Evolutionary conservation across 441 rosid species (phyloP).

Genomic region (Pelargonium fulgidum): DNA sequence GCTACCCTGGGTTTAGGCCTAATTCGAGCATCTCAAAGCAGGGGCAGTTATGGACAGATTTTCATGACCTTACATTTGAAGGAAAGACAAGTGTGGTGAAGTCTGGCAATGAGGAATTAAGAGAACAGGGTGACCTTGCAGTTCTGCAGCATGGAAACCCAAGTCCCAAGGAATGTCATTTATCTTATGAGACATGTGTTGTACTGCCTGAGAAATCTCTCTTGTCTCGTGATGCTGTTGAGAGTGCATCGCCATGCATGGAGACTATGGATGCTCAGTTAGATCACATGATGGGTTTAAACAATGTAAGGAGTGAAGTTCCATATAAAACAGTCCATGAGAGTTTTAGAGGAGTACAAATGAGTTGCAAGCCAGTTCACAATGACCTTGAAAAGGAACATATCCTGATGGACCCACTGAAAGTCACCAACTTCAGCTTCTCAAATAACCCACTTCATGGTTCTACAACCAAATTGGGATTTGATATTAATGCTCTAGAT

Average conservation of each 20-base stretch:
- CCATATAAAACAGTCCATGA: conserved; percentile 12
- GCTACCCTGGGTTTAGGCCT: conserved; percentile 13
- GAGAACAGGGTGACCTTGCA: conserved; percentile 11
- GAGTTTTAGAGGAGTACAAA: conserved; percentile 11
- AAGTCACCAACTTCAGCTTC: conserved; percentile 14
- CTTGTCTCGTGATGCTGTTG: neutral
- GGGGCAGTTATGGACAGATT: conserved; percentile 16
- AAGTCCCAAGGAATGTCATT: conserved; percentile 18
- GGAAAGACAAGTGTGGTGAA: conserved; percentile 11
- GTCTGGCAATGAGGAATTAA: conserved; percentile 8
- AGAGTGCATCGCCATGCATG: conserved; percentile 8
- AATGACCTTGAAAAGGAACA: conserved; percentile 6
- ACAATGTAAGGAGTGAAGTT: conserved; percentile 9
- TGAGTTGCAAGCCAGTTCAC: conserved; percentile 8
- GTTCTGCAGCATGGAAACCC: conserved; percentile 10
- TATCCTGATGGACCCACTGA: conserved; percentile 10
- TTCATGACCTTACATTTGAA: conserved; percentile 3
- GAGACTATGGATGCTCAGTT: conserved; percentile 16
- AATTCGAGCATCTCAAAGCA: conserved; percentile 18
- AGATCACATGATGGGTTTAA: conserved; percentile 24
- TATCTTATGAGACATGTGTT: conserved; percentile 13
- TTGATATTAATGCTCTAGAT: conserved; percentile 2
- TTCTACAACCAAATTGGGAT: conserved; percentile 7
- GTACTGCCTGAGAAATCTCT: conserved; percentile 13
- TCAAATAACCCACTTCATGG: conserved; percentile 10